Base-by-base conservation (phyloP, 257 asterid species). In the Capsicum pubescens region DNA sequence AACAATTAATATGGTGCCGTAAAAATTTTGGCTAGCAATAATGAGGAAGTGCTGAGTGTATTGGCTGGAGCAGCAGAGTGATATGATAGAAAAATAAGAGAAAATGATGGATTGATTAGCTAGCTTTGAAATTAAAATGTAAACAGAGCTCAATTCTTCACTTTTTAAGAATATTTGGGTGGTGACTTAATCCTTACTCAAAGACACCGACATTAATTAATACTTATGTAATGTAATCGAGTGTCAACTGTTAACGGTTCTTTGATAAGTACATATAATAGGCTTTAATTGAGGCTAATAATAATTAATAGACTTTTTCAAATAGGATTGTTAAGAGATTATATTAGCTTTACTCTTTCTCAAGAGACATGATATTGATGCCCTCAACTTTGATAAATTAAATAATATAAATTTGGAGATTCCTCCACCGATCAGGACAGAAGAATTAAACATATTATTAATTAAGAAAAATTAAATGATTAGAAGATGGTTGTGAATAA, bases 171-270 rank as follows among this genome's bases (percentile, higher is more conserved):
- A 15, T 19, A 36, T 36, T 26, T 32, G 39, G 61, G 2, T 76
- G 26, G 48, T 76, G 81, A 76, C 81, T 76, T 76, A 76, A 54
- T 77, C 64, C 64, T 35, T 54, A 77, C 82, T 54, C 50, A 77
- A 77, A 54, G 21, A 77, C 82, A 54, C 82, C 82, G 64, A 77
- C 82, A 54, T 54, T 77, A 16, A 69, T 56, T 56, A 67, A 67
- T 56, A 54, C 57, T 64, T 52, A 54, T 52, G 26, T 77, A 77
- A 26, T 52, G 15, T 26, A 54, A 74, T 74, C 21, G 48, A 32
- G 81, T 77, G 48, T 77, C 81, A 77, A 77, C 81, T 52, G 48
- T 52, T 76, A 63, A 76, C 64, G 46, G 61, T 19, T 74, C 44
- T 50, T 52, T 50, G 81, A 64, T 64, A 9, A 64, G 9, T 63